Evolutionary conservation across 2,329 filamentous ascomycete species (phyloP), one percentile per base, ranked within the genome.

Genomic region (Rugonectria rugulosa): DNA sequence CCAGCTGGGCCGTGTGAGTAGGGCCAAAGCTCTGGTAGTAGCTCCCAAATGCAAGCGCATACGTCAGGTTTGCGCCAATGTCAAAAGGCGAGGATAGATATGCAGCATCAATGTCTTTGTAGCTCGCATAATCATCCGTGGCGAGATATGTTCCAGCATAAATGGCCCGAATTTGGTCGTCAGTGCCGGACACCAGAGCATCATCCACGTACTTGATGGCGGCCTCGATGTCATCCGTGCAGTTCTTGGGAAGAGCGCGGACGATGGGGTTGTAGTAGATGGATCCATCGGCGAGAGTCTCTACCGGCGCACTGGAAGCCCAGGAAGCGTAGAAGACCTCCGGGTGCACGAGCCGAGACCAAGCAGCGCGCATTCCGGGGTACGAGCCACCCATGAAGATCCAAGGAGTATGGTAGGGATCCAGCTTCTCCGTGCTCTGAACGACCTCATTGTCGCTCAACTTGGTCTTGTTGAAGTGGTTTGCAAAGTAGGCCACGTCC

Each of bases 381-480:
- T 83, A 83, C 3, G 78, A 81, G 7, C 78, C 81, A 7, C 81
- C 81, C 19, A 77, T 70, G 26, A 81, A 68, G n/a, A 83, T 74
- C 81, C 81, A 84, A 0, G 81, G 80, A 12, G 79, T 77, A 21
- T 75, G 71, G 14, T 73, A 67, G 8, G 77, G 75, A 32, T 77
- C 57, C 14, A 62, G 32, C 11, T 46, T 46, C 6, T 50, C 17
- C 1, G 57, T 75, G 53, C 70, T 75, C 40, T 59, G 65, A 32
- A 66, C 64, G 43, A 70, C 67, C 1, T 67, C 67, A 49, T 78
- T 77, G 53, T 79, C 80, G 1, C 74, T 71, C 11, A 81, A 68
- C 14, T 73, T 60, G 8, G 76, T 77, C 37, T 41, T 49, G 51
- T 62, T 60, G 45, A 62, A 60, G 29, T 73, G 62, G 44, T 66